Evolutionary conservation across 495 filamentous ascomycete genomes (phyloP).

Genomic region (Daldinia caldariorum): DNA sequence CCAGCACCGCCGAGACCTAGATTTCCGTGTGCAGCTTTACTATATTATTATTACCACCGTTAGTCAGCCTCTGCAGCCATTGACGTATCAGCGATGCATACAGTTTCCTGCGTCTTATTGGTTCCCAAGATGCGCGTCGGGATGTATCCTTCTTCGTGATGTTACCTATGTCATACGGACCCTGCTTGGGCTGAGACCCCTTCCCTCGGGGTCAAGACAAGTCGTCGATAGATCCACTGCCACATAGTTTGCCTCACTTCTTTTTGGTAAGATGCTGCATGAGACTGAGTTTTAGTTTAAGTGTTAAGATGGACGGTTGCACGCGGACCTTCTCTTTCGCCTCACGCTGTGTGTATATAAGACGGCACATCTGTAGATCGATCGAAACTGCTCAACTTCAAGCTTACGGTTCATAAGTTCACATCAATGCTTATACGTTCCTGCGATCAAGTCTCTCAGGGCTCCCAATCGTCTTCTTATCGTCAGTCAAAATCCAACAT

Average conservation of each 20-base stretch:
- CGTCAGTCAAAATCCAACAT: conserved; percentile 25
- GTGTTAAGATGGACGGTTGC: conserved; percentile 26
- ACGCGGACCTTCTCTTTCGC: conserved; percentile 16
- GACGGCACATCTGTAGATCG: conserved; percentile 23
- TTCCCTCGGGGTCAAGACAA: conserved; percentile 14
- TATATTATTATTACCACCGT: conserved; percentile 23
- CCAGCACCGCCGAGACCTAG: conserved; percentile 38
- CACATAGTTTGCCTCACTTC: conserved; percentile 37
- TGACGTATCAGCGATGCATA: conserved; percentile 37
- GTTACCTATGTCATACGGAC: conserved; percentile 10
- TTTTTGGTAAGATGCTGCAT: conserved; percentile 22
- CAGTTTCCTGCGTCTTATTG: conserved; percentile 10
- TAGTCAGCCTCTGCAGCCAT: conserved; percentile 35
- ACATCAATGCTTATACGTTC: conserved; percentile 36
- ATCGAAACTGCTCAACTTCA: conserved; percentile 8
- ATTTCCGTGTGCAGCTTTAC: conserved; percentile 12
- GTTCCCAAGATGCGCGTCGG: conserved; percentile 25
- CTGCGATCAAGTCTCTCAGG: conserved; percentile 14
- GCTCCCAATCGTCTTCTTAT: conserved; percentile 3
- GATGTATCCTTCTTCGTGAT: conserved; percentile 21
- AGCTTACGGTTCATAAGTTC: conserved; percentile 23
- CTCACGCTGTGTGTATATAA: conserved; percentile 34
- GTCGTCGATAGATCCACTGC: conserved; percentile 15
- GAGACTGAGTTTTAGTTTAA: conserved; percentile 22
- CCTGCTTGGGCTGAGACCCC: conserved; percentile 27